phyloP scores from a whole-genome alignment of 2,329 filamentous ascomycete genomes.

The Torrubiellomyces zombiae region DNA sequence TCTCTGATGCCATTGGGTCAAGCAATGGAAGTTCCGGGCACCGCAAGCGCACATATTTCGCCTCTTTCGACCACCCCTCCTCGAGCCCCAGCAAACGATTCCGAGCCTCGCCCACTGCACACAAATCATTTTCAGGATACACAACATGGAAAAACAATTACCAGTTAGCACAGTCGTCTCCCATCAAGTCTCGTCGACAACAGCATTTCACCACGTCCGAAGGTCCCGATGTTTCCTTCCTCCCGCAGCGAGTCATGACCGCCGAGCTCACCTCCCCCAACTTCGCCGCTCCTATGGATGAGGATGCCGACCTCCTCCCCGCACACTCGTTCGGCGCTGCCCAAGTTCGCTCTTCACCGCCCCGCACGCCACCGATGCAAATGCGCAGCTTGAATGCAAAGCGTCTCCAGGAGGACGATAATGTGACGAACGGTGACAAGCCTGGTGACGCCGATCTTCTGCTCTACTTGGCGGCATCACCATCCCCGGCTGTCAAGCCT shows the following conservation, averaged over 20 bases:
- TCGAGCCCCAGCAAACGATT: slow-evolving; percentile 53
- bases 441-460: slow-evolving; percentile 59
- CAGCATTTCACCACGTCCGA: slow-evolving; percentile 57
- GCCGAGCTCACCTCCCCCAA: slow-evolving; percentile 43
- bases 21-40: slow-evolving; percentile 50
- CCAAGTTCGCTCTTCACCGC: slow-evolving; percentile 61
- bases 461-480: slow-evolving; percentile 78
- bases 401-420: slow-evolving; percentile 30
- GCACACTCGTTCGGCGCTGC: slow-evolving; percentile 54
- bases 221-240: slow-evolving; percentile 63
- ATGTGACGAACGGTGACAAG: slow-evolving; percentile 32
- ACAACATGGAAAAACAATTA: slow-evolving; percentile 62
- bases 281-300: slow-evolving; percentile 51
- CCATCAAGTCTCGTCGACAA: slow-evolving; percentile 60
- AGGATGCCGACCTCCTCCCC: slow-evolving; percentile 71
- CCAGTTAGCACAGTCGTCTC: slow-evolving; percentile 71
- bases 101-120: slow-evolving; percentile 41
- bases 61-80: slow-evolving; percentile 36
- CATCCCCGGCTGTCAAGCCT: slow-evolving; percentile 57
- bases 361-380: slow-evolving; percentile 62
- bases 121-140: slow-evolving; percentile 39
- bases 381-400: slow-evolving; percentile 29
- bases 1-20: slow-evolving; percentile 65
- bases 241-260: slow-evolving; percentile 51
- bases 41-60: slow-evolving; percentile 46